Base-by-base conservation (phyloP, 805 yeast genomes). In the Scheffersomyces ergatensis region DNA sequence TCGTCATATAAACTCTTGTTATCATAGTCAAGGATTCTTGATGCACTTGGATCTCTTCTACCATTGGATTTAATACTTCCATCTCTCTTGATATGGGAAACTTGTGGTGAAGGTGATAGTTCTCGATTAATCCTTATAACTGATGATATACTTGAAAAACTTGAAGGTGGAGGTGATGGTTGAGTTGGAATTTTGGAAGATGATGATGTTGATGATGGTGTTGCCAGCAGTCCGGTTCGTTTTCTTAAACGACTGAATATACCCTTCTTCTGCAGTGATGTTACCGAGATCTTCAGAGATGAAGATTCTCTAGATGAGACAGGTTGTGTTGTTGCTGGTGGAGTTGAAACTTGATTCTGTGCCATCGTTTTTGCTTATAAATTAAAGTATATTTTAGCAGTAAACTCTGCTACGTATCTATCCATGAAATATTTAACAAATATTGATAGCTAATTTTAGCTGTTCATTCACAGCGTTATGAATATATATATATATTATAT, bases 1-100 rank as follows among this genome's bases (percentile, higher is more conserved):
- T 54, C 65, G 36, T 57, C 55, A 38, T 46, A 53, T 7, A 61
- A 46, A 36, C 55, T 51, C 1, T 50, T 44, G 32, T 51, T 55
- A 11, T 58, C 63, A 27, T 51, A 54, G 40, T 56, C 62, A 11
- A 56, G 44, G 37, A 31, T 40, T 23, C 36, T 27, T 18, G 12
- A 12, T 5, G 18, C 18, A 31, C 23, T 32, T 17, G 20, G 8
- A 25, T 25, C 29, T 25, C 29, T 25, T 7, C 14, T 12, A 25
- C 29, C n/a, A 23, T 6, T 11, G 6, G 25, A 23, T 23, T 23
- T 23, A 6, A 6, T 6, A 23, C 25, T 23, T 23, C 25, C 25
- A 6, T 6, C 6, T 7, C 25, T 23, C n/a, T n/a, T n/a, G n/a
- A n/a, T n/a, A n/a, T n/a, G n/a, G n/a, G n/a, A n/a, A n/a, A n/a